These are phyloP conservation scores for Lentinula boryana DNA, from an alignment of 768 basidiomycete genomes.

Conservation along the genomic window DNA sequence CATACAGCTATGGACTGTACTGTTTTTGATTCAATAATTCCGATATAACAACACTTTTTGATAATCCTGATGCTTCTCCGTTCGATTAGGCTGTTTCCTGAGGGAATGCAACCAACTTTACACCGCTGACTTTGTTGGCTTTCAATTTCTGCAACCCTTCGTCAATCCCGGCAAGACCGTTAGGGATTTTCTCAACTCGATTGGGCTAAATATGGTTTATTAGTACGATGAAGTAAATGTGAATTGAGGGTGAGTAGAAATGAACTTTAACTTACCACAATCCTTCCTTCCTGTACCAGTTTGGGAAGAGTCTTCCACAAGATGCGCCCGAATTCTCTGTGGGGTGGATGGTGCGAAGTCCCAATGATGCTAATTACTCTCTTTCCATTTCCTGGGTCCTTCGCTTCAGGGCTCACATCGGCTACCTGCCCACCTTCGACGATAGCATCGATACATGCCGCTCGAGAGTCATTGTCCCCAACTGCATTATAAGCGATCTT, in stretches of 20 bases:
- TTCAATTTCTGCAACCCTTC: constrained; percentile 3
- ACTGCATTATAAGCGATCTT: constrained; percentile 1
- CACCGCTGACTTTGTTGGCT: neutral
- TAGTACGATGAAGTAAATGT: neutral
- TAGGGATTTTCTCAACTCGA: constrained; percentile 1
- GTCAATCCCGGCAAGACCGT: constrained; percentile 1
- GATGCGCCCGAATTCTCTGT: neutral
- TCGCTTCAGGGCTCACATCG: neutral
- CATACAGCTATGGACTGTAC: no score
- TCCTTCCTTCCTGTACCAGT: neutral
- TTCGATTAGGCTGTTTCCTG: neutral
- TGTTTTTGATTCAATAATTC: no score
- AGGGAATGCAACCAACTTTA: constrained; percentile 2
- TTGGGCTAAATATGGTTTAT: neutral
- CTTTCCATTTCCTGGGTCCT: neutral
- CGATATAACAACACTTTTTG: no score
- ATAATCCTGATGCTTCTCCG: no score
- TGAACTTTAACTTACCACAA: neutral
- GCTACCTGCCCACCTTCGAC: constrained; percentile 2
- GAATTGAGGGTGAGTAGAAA: neutral
- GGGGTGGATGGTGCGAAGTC: neutral
- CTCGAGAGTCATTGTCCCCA: neutral
- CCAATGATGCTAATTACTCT: neutral
- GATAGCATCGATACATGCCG: neutral
- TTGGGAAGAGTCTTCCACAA: neutral